phyloP scores from a whole-genome alignment of 208 protist genomes.

The Naegleria gruberi region DNA sequence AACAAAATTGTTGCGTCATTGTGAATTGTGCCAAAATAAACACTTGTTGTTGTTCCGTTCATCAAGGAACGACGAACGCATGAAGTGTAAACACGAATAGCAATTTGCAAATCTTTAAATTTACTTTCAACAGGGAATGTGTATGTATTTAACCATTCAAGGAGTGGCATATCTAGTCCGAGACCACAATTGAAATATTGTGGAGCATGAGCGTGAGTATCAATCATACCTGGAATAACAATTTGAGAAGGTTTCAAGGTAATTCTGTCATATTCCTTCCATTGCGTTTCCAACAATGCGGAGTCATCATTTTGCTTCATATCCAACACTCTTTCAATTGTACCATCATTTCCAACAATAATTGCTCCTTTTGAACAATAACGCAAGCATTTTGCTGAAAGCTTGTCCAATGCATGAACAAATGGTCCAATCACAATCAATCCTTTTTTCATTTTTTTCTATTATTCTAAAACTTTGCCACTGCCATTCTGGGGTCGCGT shows the following conservation, averaged over 20 bases:
- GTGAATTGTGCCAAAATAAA: constrained; percentile 80
- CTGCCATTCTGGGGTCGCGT: no score
- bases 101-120: constrained; percentile 64
- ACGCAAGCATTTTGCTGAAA: background rate
- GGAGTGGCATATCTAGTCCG: constrained; percentile 64
- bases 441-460: background rate
- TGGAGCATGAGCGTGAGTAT: constrained; percentile 83
- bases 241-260: constrained; percentile 28
- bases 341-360: background rate
- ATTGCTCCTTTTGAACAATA: background rate
- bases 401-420: background rate
- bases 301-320: no score
- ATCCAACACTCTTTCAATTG: background rate
- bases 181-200: constrained; percentile 75
- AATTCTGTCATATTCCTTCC: background rate
- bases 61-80: constrained; percentile 59
- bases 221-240: constrained; percentile 73
- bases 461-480: no score
- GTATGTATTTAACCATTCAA: constrained; percentile 44
- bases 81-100: constrained; percentile 56
- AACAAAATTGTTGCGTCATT: constrained; percentile 60
- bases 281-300: background rate
- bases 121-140: constrained; percentile 78
- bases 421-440: background rate
- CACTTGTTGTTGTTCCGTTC: constrained; percentile 76